Evolutionary conservation across 73 alveolate genomes (phyloP).

Genomic region (Stentor coeruleus): DNA sequence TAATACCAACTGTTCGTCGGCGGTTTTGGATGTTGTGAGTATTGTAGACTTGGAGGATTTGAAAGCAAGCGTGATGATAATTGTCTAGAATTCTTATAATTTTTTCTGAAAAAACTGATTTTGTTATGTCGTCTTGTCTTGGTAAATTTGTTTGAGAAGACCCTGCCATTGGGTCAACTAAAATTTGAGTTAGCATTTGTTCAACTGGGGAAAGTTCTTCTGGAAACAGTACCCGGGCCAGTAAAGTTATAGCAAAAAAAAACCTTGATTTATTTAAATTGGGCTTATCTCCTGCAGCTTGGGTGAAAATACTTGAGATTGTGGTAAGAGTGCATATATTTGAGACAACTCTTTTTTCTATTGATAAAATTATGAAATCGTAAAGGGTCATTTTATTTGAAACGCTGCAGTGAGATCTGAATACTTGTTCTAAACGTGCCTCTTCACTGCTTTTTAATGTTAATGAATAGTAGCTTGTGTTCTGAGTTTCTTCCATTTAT

Average conservation of each 20-base stretch:
- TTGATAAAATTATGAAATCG: slow-evolving; percentile 48
- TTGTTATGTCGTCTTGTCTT: slow-evolving; percentile 50
- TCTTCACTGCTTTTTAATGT: slow-evolving; percentile 28
- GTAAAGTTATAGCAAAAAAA: slow-evolving; percentile 53
- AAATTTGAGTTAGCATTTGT: slow-evolving; percentile 56
- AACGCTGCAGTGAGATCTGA: neutral
- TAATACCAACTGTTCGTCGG: slow-evolving; percentile 39
- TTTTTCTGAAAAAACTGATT: slow-evolving; percentile 41
- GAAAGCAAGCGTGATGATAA: slow-evolving; percentile 41
- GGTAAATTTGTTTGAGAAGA: slow-evolving; percentile 59
- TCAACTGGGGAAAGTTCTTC: slow-evolving; percentile 64
- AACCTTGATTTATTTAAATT: slow-evolving; percentile 46
- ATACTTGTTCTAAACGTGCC: slow-evolving; percentile 5
- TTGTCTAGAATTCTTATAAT: slow-evolving; percentile 40
- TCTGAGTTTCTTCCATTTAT: slow-evolving; percentile 16
- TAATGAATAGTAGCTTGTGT: slow-evolving; percentile 1
- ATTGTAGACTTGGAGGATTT: slow-evolving; percentile 38
- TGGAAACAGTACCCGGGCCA: slow-evolving; percentile 44
- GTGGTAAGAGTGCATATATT: slow-evolving; percentile 49
- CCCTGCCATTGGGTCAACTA: slow-evolving; percentile 50
- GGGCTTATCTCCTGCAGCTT: slow-evolving; percentile 11
- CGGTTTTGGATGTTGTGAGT: slow-evolving; percentile 45
- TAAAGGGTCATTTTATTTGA: slow-evolving; percentile 55
- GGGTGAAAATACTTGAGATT: slow-evolving; percentile 48
- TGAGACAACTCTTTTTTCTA: slow-evolving; percentile 55